A percentile compares a stretch with the other conserved stretches of the same genome.
Conservation (phyloP, 116 monocot species). For the Trichopus zeylanicus region DNA sequence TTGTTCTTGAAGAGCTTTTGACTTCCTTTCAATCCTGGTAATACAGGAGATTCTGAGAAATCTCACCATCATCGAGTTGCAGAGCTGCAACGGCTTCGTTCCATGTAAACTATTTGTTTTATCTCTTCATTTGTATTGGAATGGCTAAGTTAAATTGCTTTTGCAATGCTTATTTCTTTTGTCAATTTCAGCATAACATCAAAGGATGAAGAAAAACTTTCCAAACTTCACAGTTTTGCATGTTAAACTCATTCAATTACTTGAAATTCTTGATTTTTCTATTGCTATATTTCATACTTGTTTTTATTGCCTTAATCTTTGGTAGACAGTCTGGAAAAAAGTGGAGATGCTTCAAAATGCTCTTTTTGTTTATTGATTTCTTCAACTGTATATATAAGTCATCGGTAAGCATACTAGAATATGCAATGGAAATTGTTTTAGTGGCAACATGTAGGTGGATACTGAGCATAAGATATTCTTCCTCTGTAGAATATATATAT, state of each 20-base stretch:
- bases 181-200: too few relatives aligned
- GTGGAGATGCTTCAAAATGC: too few relatives aligned
- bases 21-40: slow-evolving; percentile 5
- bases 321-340: background rate
- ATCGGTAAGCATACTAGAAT: too few relatives aligned
- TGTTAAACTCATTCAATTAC: background rate
- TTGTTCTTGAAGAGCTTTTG: background rate
- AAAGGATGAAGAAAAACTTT: too few relatives aligned
- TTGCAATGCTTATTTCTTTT: too few relatives aligned
- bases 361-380: too few relatives aligned
- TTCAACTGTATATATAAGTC: too few relatives aligned
- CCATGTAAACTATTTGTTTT: slow-evolving; percentile 40
- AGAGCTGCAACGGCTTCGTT: slow-evolving; percentile 86
- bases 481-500: too few relatives aligned
- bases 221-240: background rate
- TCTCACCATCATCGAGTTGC: slow-evolving; percentile 78
- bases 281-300: background rate
- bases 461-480: too few relatives aligned
- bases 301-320: too few relatives aligned
- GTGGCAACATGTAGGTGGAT: too few relatives aligned
- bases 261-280: background rate
- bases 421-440: too few relatives aligned
- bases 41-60: slow-evolving; percentile 67
- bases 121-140: background rate
- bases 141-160: background rate